Evolutionary conservation across 495 filamentous ascomycete species (phyloP), one percentile per base, ranked within the genome.

Genomic region (Daldinia grandis): DNA sequence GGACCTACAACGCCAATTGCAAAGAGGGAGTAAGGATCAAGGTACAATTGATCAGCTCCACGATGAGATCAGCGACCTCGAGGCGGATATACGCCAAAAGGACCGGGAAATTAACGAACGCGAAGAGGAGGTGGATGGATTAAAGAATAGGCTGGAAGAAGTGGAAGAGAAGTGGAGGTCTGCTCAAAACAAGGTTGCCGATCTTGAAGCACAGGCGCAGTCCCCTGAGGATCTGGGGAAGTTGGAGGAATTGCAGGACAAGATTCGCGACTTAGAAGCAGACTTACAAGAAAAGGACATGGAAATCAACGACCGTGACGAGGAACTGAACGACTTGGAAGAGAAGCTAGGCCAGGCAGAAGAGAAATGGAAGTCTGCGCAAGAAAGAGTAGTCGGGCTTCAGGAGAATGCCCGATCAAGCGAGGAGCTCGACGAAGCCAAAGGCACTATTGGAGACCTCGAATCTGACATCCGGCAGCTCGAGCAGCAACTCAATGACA

Each of bases 201-300:
- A 89, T 47, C 80, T 93, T 14, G 85, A 91, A 58, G 80, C 87
- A 28, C 82, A 82, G 66, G 35, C 80, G 79, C 67, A 77, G 69
- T 54, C 65, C 75, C 54, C 82, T 49, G 66, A 79, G 12, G 79
- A 83, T 3, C 81, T 85, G 27, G 82, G 84, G n/a, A 82, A 89
- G 59, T 67, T 86, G 17, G 87, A 92, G 9, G 86, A 87, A 58
- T 78, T 95, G 17, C 87, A 86, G 19, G 89, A 90, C 56, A 89
- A 93, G 31, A 78, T 93, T 6, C 86, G 88, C 28, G 89, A 92
- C 60, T 80, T 93, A 4, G 89, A 93, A 71, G 84, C 85, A 21
- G 85, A 89, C 30, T 58, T 92, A 5, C 82, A 87, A 40, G 88
- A 91, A 60, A 91, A 88, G 64, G 89, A 93, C 55, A 82, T 87